phyloP scores from a whole-genome alignment of 176 grass and related monocot genomes.

The Ananas comosus region DNA sequence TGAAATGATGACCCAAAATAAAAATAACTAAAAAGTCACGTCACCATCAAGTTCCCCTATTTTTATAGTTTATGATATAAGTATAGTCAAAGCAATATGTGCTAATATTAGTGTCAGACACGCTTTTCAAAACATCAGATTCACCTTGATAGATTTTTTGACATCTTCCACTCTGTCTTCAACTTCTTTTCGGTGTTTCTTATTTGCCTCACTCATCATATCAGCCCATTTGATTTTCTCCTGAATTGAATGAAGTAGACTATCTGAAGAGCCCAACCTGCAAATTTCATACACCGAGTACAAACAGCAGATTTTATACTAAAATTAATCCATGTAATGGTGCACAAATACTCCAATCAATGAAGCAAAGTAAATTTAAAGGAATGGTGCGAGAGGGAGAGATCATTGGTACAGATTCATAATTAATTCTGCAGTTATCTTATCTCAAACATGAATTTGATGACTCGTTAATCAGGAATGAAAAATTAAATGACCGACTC shows the following conservation, averaged over 20 bases:
- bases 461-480: too few relatives aligned
- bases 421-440: too few relatives aligned
- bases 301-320: slow-evolving; percentile 3
- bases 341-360: not conserved
- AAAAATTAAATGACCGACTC: too few relatives aligned
- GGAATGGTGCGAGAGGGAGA: too few relatives aligned
- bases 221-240: slow-evolving; percentile 99
- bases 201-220: slow-evolving; percentile 70
- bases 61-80: not conserved
- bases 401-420: too few relatives aligned
- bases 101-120: slow-evolving; percentile 4
- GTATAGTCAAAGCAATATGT: not conserved
- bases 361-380: too few relatives aligned
- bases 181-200: slow-evolving; percentile 87
- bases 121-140: slow-evolving; percentile 25
- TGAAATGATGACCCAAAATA: slow-evolving; percentile 7
- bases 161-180: slow-evolving; percentile 93
- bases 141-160: slow-evolving; percentile 97
- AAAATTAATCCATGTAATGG: not conserved
- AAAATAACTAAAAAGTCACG: not conserved
- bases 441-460: too few relatives aligned
- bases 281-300: not conserved
- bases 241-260: slow-evolving; percentile 80
- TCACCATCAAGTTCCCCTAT: not conserved
- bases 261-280: slow-evolving; percentile 90